Evolutionary conservation across 179 eudicot genomes (phyloP).

Genomic region (Beta macrorhiza): DNA sequence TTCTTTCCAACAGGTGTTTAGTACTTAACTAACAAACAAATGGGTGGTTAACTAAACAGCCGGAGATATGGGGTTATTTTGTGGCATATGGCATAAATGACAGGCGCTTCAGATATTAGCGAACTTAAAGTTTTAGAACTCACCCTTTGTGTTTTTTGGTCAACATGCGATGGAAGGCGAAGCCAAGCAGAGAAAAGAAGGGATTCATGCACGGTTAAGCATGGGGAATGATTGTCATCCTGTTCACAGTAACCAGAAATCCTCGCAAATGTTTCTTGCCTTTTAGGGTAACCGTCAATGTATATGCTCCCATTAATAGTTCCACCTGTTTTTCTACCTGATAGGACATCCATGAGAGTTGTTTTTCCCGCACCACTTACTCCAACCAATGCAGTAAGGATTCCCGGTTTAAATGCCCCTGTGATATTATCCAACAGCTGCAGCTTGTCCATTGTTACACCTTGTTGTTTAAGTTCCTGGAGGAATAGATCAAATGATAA

Average conservation of each 20-base stretch:
- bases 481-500: conserved; percentile 15
- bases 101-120: neutral
- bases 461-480: conserved; percentile 79
- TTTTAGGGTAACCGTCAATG: conserved; percentile 83
- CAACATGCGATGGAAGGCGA: conserved; percentile 61
- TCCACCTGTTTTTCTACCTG: conserved; percentile 95
- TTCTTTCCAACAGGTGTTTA: neutral
- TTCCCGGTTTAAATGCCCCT: conserved; percentile 87
- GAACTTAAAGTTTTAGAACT: conserved; percentile 3
- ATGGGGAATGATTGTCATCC: conserved; percentile 83
- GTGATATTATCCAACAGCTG: conserved; percentile 65
- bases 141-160: conserved; percentile 57
- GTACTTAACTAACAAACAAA: neutral
- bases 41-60: neutral
- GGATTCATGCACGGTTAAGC: conserved; percentile 78
- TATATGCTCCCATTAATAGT: conserved; percentile 63
- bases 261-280: conserved; percentile 86
- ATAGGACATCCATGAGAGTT: conserved; percentile 92
- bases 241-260: conserved; percentile 94
- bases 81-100: neutral
- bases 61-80: neutral
- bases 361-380: conserved; percentile 98
- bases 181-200: conserved; percentile 87
- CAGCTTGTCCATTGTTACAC: conserved; percentile 50
- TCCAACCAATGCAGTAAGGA: conserved; percentile 89